Base-by-base conservation (phyloP, 2,329 filamentous ascomycete genomes). In the Diaporthe ampelina region DNA sequence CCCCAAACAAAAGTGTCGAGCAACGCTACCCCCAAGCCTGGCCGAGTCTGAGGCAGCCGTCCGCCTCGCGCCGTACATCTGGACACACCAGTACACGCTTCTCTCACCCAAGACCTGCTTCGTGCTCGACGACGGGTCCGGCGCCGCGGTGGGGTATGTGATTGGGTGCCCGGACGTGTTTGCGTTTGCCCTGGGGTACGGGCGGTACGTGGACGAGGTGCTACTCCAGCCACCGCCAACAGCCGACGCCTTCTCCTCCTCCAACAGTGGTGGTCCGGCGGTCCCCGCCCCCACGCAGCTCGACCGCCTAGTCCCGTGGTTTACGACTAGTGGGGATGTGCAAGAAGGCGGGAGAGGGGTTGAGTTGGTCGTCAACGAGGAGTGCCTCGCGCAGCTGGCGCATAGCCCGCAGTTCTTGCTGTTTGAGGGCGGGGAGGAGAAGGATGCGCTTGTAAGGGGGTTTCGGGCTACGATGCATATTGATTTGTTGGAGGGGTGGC, bases 391-490 rank as follows among this genome's bases (percentile, higher is more conserved):
- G 67, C 86, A 87, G 81, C 78, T 81, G 76, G 84, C 85, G 45
- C 86, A 84, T 77, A 84, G 83, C 67, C 78, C 83, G 43, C 76
- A 79, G 65, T 83, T 83, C 82, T 78, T 88, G 70, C 79, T 88
- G 10, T 76, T 84, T 21, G 79, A 81, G 4, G 79, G 78, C 17
- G 70, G 81, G 8, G 79, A 82, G 57, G 83, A 80, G 48, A 84
- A 83, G 74, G 80, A 78, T 74, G 82, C 81, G 67, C 74, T 86
- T 59, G 81, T 78, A 21, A 73, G 76, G 29, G 77, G 76, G 67
- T 86, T 83, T 76, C 78, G 82, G 74, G 86, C 83, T 5, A 88
- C 86, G 73, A 83, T 88, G 86, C 87, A 88, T 79, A 86, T 88
- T 69, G 85, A 89, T 75, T 74, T 89, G 76, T 78, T 88, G 72